Base-by-base conservation (phyloP, 2,329 filamentous ascomycete genomes). In the Hypoxylon sp. region DNA sequence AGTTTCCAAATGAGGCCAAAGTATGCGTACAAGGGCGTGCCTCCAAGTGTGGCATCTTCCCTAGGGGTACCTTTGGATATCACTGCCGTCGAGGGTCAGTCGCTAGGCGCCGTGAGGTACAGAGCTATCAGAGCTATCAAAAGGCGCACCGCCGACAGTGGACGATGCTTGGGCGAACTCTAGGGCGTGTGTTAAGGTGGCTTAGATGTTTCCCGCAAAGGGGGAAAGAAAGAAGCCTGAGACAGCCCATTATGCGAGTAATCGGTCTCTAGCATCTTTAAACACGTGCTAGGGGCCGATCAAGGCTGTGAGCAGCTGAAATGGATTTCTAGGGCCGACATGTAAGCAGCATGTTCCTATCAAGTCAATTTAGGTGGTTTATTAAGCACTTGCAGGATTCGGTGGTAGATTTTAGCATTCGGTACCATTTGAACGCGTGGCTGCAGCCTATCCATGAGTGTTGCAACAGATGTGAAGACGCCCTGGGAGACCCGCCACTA, bases 381-480 rank as follows among this genome's bases (percentile, higher is more conserved):
- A 20, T 17, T 25, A 25, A 35, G 5, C 11, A 22, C 17, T 48
- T 33, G n/a, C 40, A 35, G 30, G 55, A 22, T 35, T 10, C 6
- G 30, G 20, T 13, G 7, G 5, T 30, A 44, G 8, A 44, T 11
- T 22, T 5, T 3, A n/a, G 27, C 14, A n/a, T n/a, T 7, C 2
- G 25, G 50, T 27, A 37, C n/a, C 17, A 17, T 17, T 31, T 30
- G 22, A n/a, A 6, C 17, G 11, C 48, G 25, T n/a, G 25, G 27
- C 27, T 30, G 48, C 48, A 50, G 48, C 11, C 13, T n/a, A 31
- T 22, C 8, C 17, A 44, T 22, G 40, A 7, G 5, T 10, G 11
- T 22, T 44, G 40, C 40, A 22, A 35, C 53, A 44, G 42, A 48
- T 14, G 40, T 48, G n/a, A 57, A 13, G n/a, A 31, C n/a, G 13